Evolutionary conservation across 768 basidiomycete genomes (phyloP), one percentile per base, ranked within the genome.

Genomic region (Kwoniella bestiolae): DNA sequence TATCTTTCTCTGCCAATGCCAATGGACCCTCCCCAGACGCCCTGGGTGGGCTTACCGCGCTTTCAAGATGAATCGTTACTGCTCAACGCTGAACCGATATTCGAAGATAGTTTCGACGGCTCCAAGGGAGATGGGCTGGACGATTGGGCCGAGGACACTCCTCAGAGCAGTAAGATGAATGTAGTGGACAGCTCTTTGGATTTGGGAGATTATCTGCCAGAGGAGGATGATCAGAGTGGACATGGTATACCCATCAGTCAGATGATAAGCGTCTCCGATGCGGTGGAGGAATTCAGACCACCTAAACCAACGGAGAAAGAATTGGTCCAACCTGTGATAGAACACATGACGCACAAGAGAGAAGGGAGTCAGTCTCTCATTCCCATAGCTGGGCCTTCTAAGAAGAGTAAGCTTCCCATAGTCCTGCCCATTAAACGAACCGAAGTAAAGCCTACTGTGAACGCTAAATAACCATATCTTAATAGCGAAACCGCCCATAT

Each of bases 41-140:
- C 61, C 1, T 63, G 61, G 61, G 34, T 56, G 6, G 45, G 45
- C 14, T 32, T 52, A 31, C 25, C 61, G 6, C 51, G 21, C 14
- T 63, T 63, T 34, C 35, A 35, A 29, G 61, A 63, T 52, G 51
- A 63, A 29, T 63, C 61, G 23, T 25, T 55, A 18, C 35, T 63
- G 29, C 11, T 63, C 0, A 29, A 56, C 14, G 53, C 38, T 23
- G 35, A 46, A 46, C 61, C 61, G 12, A 63, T 63, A 28, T 63
- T 63, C 28, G 61, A 46, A 7, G 61, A 38, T 45, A 32, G 23
- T 28, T 46, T 57, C 1, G 38, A 25, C 23, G 38, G 12, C 0
- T 12, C 23, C 21, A 29, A 21, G 35, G 56, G 23, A 28, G 38
- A 44, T 57, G 38, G 18, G 18, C n/a, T 31, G 31, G 9, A 34